Conservation (phyloP, 2,329 filamentous ascomycete genomes). For the Fusarium udum region DNA sequence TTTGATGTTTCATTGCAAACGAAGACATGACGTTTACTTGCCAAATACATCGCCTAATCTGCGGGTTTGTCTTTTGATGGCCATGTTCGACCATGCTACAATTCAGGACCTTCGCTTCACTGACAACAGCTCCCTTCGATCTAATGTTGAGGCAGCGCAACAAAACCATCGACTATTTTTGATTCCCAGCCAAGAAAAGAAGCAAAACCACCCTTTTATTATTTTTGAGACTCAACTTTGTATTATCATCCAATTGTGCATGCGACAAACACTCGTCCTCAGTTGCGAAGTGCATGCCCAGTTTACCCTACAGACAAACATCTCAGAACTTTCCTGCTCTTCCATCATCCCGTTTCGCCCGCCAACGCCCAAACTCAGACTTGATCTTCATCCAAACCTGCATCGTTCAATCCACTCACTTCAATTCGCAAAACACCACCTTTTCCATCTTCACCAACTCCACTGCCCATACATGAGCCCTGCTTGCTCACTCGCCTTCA, state of each 20-base stretch:
- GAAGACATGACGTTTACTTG: background rate
- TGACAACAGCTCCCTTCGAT: accelerated
- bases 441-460: accelerated
- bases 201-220: no score
- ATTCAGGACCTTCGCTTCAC: accelerated
- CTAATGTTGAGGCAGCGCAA: accelerated
- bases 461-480: background rate
- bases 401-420: accelerated
- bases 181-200: background rate
- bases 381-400: no score
- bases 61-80: accelerated
- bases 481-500: accelerated
- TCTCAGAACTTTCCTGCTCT: background rate
- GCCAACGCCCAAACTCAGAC: background rate
- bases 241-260: background rate
- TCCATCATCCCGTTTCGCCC: background rate
- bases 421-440: background rate
- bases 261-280: background rate
- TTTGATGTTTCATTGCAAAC: no score
- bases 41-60: accelerated
- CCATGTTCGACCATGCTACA: accelerated
- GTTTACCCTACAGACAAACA: constrained; percentile 1
- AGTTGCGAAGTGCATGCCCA: background rate
- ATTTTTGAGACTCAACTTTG: accelerated
- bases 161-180: background rate